phyloP scores from a whole-genome alignment of 2,329 filamentous ascomycete species.

The Davidsoniella eucalypti region DNA sequence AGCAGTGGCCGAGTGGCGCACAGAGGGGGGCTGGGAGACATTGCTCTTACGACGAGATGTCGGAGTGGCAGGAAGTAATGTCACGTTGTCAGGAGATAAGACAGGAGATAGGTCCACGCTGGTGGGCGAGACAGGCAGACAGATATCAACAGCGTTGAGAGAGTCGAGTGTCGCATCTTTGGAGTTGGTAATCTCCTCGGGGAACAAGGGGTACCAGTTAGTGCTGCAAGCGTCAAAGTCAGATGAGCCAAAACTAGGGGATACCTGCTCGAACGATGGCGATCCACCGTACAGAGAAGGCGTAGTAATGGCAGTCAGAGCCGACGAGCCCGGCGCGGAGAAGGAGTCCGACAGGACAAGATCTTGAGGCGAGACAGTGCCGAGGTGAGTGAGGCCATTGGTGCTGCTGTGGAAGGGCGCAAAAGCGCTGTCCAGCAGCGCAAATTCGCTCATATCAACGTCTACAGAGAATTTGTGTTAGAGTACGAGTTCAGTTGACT shows the following conservation, averaged over 20 bases:
- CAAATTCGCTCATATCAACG: slow-evolving; percentile 41
- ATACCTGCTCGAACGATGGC: slow-evolving; percentile 52
- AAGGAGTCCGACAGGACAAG: slow-evolving; percentile 53
- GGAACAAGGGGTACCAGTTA: slow-evolving; percentile 61
- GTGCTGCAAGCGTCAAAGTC: slow-evolving; percentile 38
- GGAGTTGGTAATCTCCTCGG: slow-evolving; percentile 22
- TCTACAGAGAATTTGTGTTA: slow-evolving; percentile 24
- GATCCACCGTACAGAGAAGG: slow-evolving; percentile 66
- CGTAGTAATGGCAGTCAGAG: slow-evolving; percentile 72
- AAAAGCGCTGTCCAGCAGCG: slow-evolving; percentile 35
- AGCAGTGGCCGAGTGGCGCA: slow-evolving; percentile 49
- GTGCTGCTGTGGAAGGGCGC: slow-evolving; percentile 18
- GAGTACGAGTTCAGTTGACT: slow-evolving; percentile 21
- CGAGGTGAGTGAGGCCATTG: slow-evolving; percentile 28
- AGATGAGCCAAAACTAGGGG: slow-evolving; percentile 53
- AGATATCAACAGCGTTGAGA: slow-evolving; percentile 4
- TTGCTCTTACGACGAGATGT: slow-evolving; percentile 6
- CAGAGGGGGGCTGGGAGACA: slow-evolving; percentile 1
- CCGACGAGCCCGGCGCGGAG: slow-evolving; percentile 67
- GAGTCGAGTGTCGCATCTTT: slow-evolving; percentile 16
- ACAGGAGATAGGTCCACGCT: neutral
- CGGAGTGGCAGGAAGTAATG: neutral
- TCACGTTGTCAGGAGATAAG: neutral
- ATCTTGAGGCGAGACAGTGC: slow-evolving; percentile 74
- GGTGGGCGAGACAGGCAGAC: slow-evolving; percentile 7